Conservation (phyloP, 108 stramenopile genomes). For the Pseudonitzschia multiseries region DNA sequence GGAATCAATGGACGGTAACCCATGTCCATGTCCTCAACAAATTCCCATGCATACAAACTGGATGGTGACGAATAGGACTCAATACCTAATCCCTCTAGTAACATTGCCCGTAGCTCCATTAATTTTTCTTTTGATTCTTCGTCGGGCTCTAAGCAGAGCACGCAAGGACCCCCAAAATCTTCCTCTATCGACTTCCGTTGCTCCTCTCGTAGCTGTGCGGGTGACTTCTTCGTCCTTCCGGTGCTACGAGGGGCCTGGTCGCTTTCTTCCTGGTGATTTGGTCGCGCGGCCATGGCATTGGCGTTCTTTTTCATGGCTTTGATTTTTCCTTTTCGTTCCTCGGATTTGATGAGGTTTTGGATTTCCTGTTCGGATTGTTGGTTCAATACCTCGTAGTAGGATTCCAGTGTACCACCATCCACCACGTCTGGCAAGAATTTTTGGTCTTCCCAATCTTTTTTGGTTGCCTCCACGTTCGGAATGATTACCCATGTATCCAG, state of each 20-base stretch:
- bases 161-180: conserved; percentile 68
- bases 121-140: conserved; percentile 50
- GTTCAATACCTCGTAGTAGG: not conserved
- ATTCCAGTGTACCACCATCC: not conserved
- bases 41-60: conserved; percentile 26
- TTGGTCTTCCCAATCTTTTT: conserved; percentile 27
- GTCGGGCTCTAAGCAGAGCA: conserved; percentile 73
- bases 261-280: conserved; percentile 2
- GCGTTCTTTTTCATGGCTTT: conserved; percentile 35
- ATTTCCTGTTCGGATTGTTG: conserved; percentile 39
- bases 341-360: conserved; percentile 46
- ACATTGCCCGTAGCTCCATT: conserved; percentile 45
- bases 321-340: conserved; percentile 51
- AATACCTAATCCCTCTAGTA: conserved; percentile 38
- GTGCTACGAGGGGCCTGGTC: not conserved
- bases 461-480: conserved; percentile 58
- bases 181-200: conserved; percentile 30
- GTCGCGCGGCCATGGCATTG: not conserved
- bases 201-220: conserved; percentile 29
- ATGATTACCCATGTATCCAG: conserved; percentile 66
- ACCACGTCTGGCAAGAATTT: conserved; percentile 13
- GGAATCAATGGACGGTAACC: conserved; percentile 62
- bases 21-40: conserved; percentile 19
- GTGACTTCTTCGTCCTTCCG: conserved; percentile 23
- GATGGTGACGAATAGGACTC: conserved; percentile 31